Evolutionary conservation across 768 basidiomycete species (phyloP).

Genomic region (Kwoniella dendrophila): DNA sequence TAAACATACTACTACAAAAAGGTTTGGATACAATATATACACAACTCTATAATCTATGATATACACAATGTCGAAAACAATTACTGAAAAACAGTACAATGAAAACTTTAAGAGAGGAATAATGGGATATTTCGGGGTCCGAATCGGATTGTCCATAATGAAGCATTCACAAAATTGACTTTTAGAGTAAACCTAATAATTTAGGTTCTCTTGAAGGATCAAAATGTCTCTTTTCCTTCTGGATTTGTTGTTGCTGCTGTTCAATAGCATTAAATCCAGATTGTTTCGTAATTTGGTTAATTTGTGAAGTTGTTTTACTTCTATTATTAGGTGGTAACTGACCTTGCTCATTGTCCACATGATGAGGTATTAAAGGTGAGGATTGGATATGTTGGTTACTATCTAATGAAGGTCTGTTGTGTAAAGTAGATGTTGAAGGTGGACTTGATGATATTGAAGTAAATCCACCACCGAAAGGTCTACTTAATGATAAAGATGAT

Average conservation of each 20-base stretch:
- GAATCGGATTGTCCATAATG: no score
- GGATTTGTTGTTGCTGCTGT: neutral
- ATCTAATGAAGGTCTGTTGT: conserved; percentile 4
- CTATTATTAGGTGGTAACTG: conserved; percentile 7
- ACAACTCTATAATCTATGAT: no score
- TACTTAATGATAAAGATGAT: conserved; percentile 20
- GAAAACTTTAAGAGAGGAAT: no score
- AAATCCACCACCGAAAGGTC: conserved; percentile 15
- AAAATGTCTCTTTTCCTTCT: conserved; percentile 35
- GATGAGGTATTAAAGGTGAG: conserved; percentile 9
- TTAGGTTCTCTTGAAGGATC: conserved; percentile 44
- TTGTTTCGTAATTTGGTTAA: no score
- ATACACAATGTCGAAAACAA: no score
- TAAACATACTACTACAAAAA: no score
- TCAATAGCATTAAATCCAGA: neutral
- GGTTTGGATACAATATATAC: no score
- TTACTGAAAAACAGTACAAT: no score
- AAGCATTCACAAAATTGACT: no score
- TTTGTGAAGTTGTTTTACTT: conserved; percentile 13
- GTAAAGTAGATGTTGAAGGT: neutral
- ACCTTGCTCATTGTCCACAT: conserved; percentile 1
- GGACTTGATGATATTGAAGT: neutral
- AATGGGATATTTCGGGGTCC: no score
- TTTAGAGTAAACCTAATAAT: conserved; percentile 33
- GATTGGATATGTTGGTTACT: conserved; percentile 3